Percentiles rank a stretch among this genome's conserved stretches.
Conservation (phyloP, 352 stramenopile species). For the Hyaloperonospora brassicae region DNA sequence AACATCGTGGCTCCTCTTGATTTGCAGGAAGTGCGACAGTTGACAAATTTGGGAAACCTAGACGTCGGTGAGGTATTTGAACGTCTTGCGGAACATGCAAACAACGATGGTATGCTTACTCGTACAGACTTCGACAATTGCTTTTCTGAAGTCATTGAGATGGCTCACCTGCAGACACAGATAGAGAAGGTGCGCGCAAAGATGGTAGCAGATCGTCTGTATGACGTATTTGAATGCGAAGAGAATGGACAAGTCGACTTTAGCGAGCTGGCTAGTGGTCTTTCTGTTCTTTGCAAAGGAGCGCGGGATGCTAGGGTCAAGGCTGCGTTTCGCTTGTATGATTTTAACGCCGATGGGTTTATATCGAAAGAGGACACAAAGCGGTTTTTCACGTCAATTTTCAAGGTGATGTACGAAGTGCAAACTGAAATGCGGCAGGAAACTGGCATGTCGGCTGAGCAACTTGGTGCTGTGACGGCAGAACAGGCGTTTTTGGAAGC, state of each 20-base stretch:
- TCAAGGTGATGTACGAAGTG: slow-evolving; percentile 82
- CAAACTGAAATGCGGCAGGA: slow-evolving; percentile 62
- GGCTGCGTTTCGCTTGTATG: slow-evolving; percentile 76
- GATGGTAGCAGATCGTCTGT: slow-evolving; percentile 65
- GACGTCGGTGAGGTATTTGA: slow-evolving; percentile 85
- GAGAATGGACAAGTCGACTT: slow-evolving; percentile 77
- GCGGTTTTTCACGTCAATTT: slow-evolving; percentile 80
- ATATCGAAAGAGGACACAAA: slow-evolving; percentile 86
- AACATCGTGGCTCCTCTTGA: slow-evolving; percentile 62
- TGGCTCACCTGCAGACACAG: slow-evolving; percentile 53
- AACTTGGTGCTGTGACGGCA: slow-evolving; percentile 71
- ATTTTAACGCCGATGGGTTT: slow-evolving; percentile 80
- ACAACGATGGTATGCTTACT: slow-evolving; percentile 51
- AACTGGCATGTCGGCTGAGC: slow-evolving; percentile 58
- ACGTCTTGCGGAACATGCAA: slow-evolving; percentile 63
- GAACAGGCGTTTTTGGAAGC: slow-evolving; percentile 83
- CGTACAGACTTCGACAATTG: slow-evolving; percentile 65
- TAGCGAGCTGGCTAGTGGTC: slow-evolving; percentile 74
- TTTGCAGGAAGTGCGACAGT: slow-evolving; percentile 71
- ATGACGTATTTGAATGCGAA: slow-evolving; percentile 76
- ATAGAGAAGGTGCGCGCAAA: slow-evolving; percentile 57
- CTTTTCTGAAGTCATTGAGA: slow-evolving; percentile 64
- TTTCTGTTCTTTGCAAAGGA: slow-evolving; percentile 82
- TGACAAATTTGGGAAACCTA: slow-evolving; percentile 76
- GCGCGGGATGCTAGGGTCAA: slow-evolving; percentile 74